A percentile compares a stretch with the other conserved stretches of the same genome.
phyloP scores from a whole-genome alignment of 2,329 filamentous ascomycete genomes.

The Pseudopithomyces chartarum region DNA sequence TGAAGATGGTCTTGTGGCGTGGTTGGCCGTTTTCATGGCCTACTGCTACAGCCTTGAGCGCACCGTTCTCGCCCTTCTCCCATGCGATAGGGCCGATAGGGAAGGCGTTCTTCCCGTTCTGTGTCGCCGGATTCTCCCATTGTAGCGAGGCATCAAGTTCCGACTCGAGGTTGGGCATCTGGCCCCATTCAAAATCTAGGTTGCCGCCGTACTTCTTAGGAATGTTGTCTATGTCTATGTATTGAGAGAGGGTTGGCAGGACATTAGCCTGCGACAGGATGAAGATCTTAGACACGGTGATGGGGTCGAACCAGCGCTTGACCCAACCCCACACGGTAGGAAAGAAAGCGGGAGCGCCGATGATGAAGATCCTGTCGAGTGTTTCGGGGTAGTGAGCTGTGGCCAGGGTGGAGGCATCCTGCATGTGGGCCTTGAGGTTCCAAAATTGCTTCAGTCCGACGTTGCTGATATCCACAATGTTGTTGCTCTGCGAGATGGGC shows the following conservation, averaged over 20 bases:
- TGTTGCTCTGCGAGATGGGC: conserved; percentile 91
- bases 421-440: conserved; percentile 94
- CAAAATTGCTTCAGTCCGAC: conserved; percentile 94
- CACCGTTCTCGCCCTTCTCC: conserved; percentile 49
- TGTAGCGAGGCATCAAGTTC: conserved; percentile 48
- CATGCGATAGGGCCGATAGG: conserved; percentile 55
- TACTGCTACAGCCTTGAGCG: conserved; percentile 52
- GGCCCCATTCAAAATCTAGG: conserved; percentile 80
- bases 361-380: conserved; percentile 82
- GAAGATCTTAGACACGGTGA: conserved; percentile 90
- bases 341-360: conserved; percentile 89
- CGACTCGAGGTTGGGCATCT: conserved; percentile 72
- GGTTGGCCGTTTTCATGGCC: conserved; percentile 50
- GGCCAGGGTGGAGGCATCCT: conserved; percentile 83
- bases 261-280: conserved; percentile 78
- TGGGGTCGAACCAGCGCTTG: conserved; percentile 89
- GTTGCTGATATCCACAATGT: conserved; percentile 90
- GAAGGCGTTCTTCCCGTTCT: conserved; percentile 47
- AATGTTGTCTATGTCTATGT: conserved; percentile 82
- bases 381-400: conserved; percentile 97
- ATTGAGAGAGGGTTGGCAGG: conserved; percentile 74
- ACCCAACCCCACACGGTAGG: conserved; percentile 93
- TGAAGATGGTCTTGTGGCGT: conserved; percentile 47
- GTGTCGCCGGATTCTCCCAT: conserved; percentile 44
- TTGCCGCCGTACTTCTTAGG: conserved; percentile 89